These are phyloP conservation scores for Mariannaea sp. DNA, from an alignment of 2,329 filamentous ascomycete genomes.

Conservation along the genomic window DNA sequence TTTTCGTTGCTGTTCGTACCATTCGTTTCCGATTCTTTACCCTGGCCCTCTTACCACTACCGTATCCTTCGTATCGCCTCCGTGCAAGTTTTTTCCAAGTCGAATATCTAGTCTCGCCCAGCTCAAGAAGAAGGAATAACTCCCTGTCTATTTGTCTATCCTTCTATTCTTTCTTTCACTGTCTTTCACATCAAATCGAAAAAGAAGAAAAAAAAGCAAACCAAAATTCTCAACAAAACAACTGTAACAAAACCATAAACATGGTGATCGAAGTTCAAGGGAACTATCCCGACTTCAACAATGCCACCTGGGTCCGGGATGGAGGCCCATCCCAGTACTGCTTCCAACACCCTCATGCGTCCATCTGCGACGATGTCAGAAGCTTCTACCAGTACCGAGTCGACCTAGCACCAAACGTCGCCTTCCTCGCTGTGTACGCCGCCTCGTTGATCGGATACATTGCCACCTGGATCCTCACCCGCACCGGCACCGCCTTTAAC, in stretches of 20 bases:
- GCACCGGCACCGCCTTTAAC: constrained; percentile 55
- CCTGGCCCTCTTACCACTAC: too few species aligned
- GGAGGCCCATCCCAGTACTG: constrained; percentile 36
- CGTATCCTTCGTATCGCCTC: too few species aligned
- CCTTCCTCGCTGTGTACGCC: constrained; percentile 56
- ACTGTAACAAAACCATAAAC: not conserved
- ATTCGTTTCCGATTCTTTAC: too few species aligned
- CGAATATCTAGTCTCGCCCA: too few species aligned
- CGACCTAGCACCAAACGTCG: constrained; percentile 54
- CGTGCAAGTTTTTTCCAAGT: too few species aligned
- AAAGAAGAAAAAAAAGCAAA: not conserved
- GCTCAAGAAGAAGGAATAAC: too few species aligned
- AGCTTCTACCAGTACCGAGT: constrained; percentile 58
- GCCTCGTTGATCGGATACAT: constrained; percentile 50
- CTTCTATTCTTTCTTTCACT: too few species aligned
- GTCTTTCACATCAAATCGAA: too few species aligned
- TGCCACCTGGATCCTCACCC: constrained; percentile 47
- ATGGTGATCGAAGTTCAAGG: constrained; percentile 10
- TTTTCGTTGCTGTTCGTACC: too few species aligned
- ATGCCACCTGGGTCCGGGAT: constrained; percentile 28
- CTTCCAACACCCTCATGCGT: constrained; percentile 33
- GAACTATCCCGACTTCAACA: constrained; percentile 25
- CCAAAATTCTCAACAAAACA: too few species aligned
- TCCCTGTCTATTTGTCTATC: too few species aligned
- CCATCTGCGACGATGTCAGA: constrained; percentile 40